Evolutionary conservation across 129 eudicot species (phyloP).

Genomic region (Chrysanthemum makinoi): DNA sequence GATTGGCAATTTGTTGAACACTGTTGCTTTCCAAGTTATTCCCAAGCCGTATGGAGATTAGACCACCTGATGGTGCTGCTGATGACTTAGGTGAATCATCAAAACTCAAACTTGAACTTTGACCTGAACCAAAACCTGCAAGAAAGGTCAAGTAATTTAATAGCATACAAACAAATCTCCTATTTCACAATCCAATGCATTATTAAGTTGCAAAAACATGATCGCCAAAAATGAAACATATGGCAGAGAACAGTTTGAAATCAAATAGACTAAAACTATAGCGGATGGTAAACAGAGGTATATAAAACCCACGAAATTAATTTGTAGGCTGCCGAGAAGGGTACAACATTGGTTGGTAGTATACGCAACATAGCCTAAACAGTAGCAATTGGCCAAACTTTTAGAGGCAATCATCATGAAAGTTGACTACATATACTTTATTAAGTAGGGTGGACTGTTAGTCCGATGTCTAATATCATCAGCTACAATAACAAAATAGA

Average conservation of each 20-base stretch:
- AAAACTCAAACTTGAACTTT: conserved; percentile 31
- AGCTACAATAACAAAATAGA: not conserved
- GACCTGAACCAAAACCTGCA: conserved; percentile 41
- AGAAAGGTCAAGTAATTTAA: conserved; percentile 6
- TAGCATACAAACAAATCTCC: not conserved
- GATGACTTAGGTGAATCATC: conserved; percentile 33
- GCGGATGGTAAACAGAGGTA: not conserved
- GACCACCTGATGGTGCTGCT: conserved; percentile 32
- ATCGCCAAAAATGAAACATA: not conserved
- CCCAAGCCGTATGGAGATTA: conserved; percentile 33
- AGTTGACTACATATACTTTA: conserved; percentile 2
- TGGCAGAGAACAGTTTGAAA: not conserved
- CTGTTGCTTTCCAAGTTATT: conserved; percentile 23
- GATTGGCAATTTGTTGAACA: conserved; percentile 28
- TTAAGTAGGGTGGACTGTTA: not conserved
- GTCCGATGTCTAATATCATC: not conserved
- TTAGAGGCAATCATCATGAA: not conserved
- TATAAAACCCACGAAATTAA: not conserved
- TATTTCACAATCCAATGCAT: too few relatives aligned
- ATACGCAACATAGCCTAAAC: conserved; percentile 4
- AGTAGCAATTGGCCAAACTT: not conserved
- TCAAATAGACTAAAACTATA: not conserved
- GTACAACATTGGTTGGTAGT: not conserved
- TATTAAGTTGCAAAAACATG: not conserved
- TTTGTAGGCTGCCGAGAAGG: not conserved